Evolutionary conservation across 768 basidiomycete species (phyloP), one percentile per base, ranked within the genome.

Genomic region (Agaricus sinodeliciosus): DNA sequence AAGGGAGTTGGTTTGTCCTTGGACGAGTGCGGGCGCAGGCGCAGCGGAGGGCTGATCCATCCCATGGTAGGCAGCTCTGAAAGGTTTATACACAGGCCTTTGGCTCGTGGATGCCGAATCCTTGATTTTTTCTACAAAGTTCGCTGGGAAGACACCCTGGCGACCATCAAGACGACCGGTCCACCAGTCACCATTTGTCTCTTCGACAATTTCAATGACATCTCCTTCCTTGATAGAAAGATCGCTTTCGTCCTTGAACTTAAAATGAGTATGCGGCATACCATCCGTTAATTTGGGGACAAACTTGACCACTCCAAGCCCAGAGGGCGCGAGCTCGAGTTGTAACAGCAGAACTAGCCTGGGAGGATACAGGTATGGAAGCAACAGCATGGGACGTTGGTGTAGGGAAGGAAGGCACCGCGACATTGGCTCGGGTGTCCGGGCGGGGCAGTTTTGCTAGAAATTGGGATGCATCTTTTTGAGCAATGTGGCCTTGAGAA

Each of bases 131-230:
- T 89, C 81, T 37, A 90, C 86, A 49, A 89, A 79, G 57, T 79
- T 80, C 11, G 85, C 77, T 0, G 91, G 92, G 73, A 94, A 90
- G 35, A 93, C 74, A 3, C 85, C 91, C 50, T 84, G 77, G 54
- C 70, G 75, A 22, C 83, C 84, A 31, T 82, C 76, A 51, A 76
- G 60, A 55, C 67, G 73, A 25, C 92, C 91, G 7, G 77, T 80
- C 90, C 90, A 95, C 92, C 92, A 94, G 65, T 94, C 92, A 3
- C 73, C 73, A 54, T 93, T 91, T 42, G 81, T 86, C 63, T 93
- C 88, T 54, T 85, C 79, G 39, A 88, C 65, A 53, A 95, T 76
- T 53, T 90, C 87, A 54, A 95, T 78, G 42, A 81, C 72, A 61
- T 94, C 92, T 3, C 90, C 92, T 0, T 77, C 66, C 25, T 70